phyloP scores from a whole-genome alignment of 768 basidiomycete genomes.

The Trametes maxima region DNA sequence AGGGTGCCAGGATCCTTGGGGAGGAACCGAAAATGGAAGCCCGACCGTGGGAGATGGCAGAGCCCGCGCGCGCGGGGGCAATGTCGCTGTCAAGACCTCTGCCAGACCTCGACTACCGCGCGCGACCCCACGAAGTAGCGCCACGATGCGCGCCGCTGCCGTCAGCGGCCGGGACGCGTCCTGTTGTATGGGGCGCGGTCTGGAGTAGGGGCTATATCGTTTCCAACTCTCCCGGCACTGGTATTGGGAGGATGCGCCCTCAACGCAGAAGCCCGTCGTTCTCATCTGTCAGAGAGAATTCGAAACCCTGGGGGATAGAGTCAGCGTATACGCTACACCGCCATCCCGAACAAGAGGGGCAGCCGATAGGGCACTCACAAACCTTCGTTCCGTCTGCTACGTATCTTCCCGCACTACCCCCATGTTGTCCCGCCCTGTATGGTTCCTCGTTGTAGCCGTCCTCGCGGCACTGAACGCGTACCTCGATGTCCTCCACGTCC shows the following conservation, averaged over 20 bases:
- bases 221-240: background rate
- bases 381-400: too few relatives aligned
- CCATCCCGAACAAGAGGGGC: background rate
- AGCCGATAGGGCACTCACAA: background rate
- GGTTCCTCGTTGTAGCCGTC: background rate
- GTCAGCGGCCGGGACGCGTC: background rate
- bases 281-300: background rate
- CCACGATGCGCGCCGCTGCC: too few relatives aligned
- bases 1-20: too few relatives aligned
- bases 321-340: background rate
- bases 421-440: slow-evolving; percentile 11
- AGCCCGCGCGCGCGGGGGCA: too few relatives aligned
- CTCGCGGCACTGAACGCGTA: slow-evolving; percentile 13
- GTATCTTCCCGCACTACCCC: background rate
- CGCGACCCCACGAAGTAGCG: background rate
- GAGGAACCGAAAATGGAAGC: too few relatives aligned
- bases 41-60: too few relatives aligned
- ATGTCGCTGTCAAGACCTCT: background rate
- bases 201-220: background rate
- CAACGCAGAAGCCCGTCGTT: background rate
- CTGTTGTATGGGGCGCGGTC: background rate
- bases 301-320: background rate
- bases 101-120: background rate
- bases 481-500: slow-evolving; percentile 14
- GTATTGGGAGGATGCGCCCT: background rate